Evolutionary conservation across 352 stramenopile species (phyloP), one percentile per base, ranked within the genome.

Genomic region (Phytopythium ostracodes): DNA sequence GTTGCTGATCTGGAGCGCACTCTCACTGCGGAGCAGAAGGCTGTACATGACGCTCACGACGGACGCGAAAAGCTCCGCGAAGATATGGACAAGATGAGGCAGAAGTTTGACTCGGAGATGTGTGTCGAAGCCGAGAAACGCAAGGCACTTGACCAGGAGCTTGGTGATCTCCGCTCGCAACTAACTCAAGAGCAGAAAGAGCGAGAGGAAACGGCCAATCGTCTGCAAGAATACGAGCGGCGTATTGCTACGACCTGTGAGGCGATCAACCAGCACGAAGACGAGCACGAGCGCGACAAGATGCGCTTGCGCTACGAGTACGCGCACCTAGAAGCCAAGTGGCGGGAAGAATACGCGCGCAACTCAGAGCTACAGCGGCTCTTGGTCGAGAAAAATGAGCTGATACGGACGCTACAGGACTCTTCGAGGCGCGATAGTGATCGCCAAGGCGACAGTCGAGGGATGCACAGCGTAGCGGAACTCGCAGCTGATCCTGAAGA

Each of bases 191-290:
- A 88, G 51, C 75, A 89, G 51, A 64, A 40, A 1, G 73, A 90
- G 53, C 72, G 79, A 4, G 77, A 89, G 54, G 84, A 95, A 14
- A 89, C 79, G 5, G 84, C 83, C 0, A 80, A 72, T 35, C 75
- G 78, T 2, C 65, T 92, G 8, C 77, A 91, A 53, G 82, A 93
- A 46, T 92, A 95, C 49, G 86, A 93, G 52, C 62, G 66, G 20
- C 72, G 77, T 0, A 87, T 95, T 44, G 81, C 72, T 2, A 90
- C 70, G 36, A 92, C 84, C 25, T 91, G 83, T 17, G 63, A 74
- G 22, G 86, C 80, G 7, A 93, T 95, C 43, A 79, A 75, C 14
- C 71, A 88, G 38, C 86, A 92, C 53, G 81, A 95, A 66, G 60
- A 75, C 60, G 82, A 70, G 18, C 67, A 85, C 25, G 78, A 91